Evolutionary conservation across 2,329 filamentous ascomycete genomes (phyloP).

Genomic region (Sarocladiaceae sp.): DNA sequence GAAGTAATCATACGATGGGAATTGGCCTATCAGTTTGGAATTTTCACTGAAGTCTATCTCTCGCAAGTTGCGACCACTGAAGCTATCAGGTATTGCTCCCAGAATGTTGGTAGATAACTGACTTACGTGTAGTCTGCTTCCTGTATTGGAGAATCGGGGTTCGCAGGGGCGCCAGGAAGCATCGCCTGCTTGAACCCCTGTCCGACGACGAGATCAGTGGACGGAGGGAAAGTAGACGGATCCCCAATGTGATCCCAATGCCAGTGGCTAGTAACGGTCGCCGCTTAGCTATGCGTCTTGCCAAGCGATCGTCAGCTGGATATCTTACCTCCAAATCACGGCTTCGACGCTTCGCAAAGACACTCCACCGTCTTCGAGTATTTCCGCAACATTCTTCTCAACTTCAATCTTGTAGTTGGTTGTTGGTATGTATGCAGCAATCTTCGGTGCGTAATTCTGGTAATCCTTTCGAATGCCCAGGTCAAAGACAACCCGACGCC

Average conservation of each 20-base stretch:
- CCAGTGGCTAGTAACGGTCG: slow-evolving; percentile 41
- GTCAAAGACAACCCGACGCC: slow-evolving; percentile 22
- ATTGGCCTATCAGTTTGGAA: slow-evolving; percentile 21
- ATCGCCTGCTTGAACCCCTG: slow-evolving; percentile 41
- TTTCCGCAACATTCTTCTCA: slow-evolving; percentile 20
- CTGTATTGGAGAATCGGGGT: slow-evolving; percentile 20
- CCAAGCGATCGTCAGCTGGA: slow-evolving; percentile 7
- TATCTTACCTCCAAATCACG: slow-evolving; percentile 4
- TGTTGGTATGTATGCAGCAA: slow-evolving; percentile 19
- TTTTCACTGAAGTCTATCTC: slow-evolving; percentile 21
- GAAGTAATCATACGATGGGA: slow-evolving; percentile 18
- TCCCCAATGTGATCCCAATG: slow-evolving; percentile 49
- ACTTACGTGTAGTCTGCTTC: slow-evolving; percentile 9
- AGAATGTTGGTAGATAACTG: too few relatives aligned
- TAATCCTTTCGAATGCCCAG: slow-evolving; percentile 24
- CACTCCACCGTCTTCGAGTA: slow-evolving; percentile 12
- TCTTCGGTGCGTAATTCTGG: slow-evolving; percentile 19
- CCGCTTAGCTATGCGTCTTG: too few relatives aligned
- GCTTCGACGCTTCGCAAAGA: background rate
- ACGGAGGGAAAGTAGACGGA: slow-evolving; percentile 35
- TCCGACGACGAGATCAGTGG: slow-evolving; percentile 43
- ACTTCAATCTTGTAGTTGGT: slow-evolving; percentile 21
- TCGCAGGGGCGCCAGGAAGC: slow-evolving; percentile 39
- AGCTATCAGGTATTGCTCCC: too few relatives aligned
- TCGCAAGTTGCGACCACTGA: slow-evolving; percentile 28